These are phyloP conservation scores for Helianthus tuberosus DNA, from an alignment of 129 eudicot genomes.

Conservation along the genomic window DNA sequence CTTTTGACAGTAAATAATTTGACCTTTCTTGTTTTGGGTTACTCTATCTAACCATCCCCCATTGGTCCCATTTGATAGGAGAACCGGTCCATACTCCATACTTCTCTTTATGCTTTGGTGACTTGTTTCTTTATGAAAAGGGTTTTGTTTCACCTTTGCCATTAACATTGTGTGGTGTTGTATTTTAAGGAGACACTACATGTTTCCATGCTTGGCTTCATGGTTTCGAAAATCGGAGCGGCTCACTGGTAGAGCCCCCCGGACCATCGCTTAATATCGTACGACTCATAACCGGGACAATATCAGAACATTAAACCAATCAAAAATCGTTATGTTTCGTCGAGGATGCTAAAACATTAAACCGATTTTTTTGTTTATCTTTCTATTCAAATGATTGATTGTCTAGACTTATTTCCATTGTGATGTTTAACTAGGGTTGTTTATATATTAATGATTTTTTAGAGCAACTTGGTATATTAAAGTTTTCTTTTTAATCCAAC, in stretches of 20 bases:
- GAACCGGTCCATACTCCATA: neutral
- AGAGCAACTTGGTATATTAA: no score
- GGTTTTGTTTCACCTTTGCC: constrained; percentile 28
- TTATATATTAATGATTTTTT: neutral
- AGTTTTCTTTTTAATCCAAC: no score
- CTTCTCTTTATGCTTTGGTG: constrained; percentile 18
- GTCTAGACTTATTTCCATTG: neutral
- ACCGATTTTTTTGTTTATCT: no score
- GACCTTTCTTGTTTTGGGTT: constrained; percentile 35
- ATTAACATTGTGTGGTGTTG: constrained; percentile 28
- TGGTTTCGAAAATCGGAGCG: neutral
- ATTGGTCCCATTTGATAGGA: constrained; percentile 27
- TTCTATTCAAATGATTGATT: neutral
- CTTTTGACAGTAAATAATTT: constrained; percentile 27
- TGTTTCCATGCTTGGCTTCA: neutral
- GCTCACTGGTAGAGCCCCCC: neutral
- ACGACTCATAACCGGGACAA: neutral
- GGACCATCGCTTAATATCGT: neutral
- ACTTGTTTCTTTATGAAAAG: constrained; percentile 26
- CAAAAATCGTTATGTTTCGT: neutral
- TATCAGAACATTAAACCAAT: neutral
- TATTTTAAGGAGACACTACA: constrained; percentile 27
- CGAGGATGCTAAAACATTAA: no score
- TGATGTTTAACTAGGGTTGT: neutral
- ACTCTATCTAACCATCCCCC: constrained; percentile 22